These are phyloP conservation scores for Cladosporium austrohemisphaericum DNA, from an alignment of 2,329 filamentous ascomycete genomes.

Conservation along the genomic window DNA sequence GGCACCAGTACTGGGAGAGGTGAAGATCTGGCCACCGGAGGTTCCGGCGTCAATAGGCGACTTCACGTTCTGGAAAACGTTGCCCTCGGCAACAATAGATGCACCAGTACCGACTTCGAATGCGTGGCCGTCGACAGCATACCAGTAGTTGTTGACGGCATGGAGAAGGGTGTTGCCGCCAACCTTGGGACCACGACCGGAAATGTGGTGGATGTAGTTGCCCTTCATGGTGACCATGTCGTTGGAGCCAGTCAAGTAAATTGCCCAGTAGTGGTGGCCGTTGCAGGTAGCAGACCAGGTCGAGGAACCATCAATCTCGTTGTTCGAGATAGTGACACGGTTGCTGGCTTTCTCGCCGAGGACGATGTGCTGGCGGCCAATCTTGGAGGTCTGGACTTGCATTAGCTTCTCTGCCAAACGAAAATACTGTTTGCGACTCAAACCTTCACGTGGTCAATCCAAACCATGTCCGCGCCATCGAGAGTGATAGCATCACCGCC, in stretches of 20 bases:
- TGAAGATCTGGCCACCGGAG: slow-evolving; percentile 40
- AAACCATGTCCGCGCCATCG: slow-evolving; percentile 27
- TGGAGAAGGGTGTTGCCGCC: slow-evolving; percentile 54
- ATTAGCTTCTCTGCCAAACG: not conserved
- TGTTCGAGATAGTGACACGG: slow-evolving; percentile 58
- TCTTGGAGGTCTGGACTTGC: slow-evolving; percentile 45
- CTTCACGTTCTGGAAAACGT: slow-evolving; percentile 54
- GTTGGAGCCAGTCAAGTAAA: slow-evolving; percentile 51
- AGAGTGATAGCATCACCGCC: slow-evolving; percentile 32
- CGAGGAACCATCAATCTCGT: slow-evolving; percentile 52
- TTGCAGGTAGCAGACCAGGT: slow-evolving; percentile 55
- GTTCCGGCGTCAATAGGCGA: slow-evolving; percentile 35
- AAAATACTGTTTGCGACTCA: not conserved
- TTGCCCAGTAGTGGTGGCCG: slow-evolving; percentile 56
- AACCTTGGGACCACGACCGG: slow-evolving; percentile 54
- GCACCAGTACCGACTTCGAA: slow-evolving; percentile 45
- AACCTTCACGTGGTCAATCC: slow-evolving; percentile 25
- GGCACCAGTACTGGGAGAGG: slow-evolving; percentile 30
- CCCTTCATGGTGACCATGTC: slow-evolving; percentile 55
- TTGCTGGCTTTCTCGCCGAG: slow-evolving; percentile 50
- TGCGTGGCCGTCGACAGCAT: slow-evolving; percentile 51
- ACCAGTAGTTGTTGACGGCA: slow-evolving; percentile 58
- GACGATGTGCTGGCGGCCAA: slow-evolving; percentile 58
- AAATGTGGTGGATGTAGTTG: slow-evolving; percentile 57
- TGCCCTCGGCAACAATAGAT: slow-evolving; percentile 53